Evolutionary conservation across 495 filamentous ascomycete species (phyloP).

Genomic region (Xeromyces bisporus): DNA sequence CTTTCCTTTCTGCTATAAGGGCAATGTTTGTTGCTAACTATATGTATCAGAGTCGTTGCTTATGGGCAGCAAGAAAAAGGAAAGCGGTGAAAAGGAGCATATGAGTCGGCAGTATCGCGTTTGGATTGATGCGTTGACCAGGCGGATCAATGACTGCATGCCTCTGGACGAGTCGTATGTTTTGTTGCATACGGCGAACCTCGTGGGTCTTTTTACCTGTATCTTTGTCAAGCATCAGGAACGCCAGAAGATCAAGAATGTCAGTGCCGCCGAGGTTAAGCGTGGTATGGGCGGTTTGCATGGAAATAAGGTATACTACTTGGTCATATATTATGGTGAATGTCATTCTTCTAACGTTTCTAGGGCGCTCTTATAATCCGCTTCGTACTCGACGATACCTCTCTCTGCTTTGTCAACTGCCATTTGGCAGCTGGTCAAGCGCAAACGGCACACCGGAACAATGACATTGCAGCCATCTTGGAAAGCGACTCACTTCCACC

Average conservation of each 20-base stretch:
- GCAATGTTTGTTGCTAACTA: slow-evolving; percentile 9
- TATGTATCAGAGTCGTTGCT: slow-evolving; percentile 42
- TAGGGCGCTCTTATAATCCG: slow-evolving; percentile 79
- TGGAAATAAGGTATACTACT: slow-evolving; percentile 63
- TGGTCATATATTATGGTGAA: too few relatives aligned
- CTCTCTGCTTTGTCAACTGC: slow-evolving; percentile 92
- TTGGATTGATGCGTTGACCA: slow-evolving; percentile 77
- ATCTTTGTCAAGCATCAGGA: slow-evolving; percentile 77
- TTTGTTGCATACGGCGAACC: slow-evolving; percentile 69
- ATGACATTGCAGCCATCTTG: slow-evolving; percentile 80
- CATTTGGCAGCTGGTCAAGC: slow-evolving; percentile 91
- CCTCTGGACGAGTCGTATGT: slow-evolving; percentile 63
- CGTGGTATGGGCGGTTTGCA: slow-evolving; percentile 85
- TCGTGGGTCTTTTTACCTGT: slow-evolving; percentile 90
- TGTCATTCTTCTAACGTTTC: neutral
- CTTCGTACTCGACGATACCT: slow-evolving; percentile 80
- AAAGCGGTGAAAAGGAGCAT: slow-evolving; percentile 69
- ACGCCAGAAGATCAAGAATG: slow-evolving; percentile 53
- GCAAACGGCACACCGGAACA: slow-evolving; percentile 76
- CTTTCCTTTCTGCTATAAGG: neutral
- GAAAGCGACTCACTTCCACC: slow-evolving; percentile 56
- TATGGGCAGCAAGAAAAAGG: slow-evolving; percentile 63
- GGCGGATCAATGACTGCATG: slow-evolving; percentile 67
- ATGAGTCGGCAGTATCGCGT: slow-evolving; percentile 97
- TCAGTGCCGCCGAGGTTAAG: slow-evolving; percentile 73